Evolutionary conservation across 495 filamentous ascomycete species (phyloP).

Genomic region (Chaetomium cochliodes): DNA sequence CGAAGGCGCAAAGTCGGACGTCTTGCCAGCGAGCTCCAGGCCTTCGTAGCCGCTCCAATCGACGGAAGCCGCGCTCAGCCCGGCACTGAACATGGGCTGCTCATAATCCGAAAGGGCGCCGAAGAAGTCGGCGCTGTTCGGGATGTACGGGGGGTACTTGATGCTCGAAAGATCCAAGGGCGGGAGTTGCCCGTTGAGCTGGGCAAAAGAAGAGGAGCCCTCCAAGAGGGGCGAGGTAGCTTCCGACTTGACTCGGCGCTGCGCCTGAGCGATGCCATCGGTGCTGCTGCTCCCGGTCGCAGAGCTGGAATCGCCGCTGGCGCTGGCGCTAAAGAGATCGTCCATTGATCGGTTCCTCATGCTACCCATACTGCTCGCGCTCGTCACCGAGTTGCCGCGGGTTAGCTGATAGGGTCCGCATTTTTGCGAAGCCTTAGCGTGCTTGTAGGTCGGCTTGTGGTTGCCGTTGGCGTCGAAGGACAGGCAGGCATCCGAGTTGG

Average conservation of each 20-base stretch:
- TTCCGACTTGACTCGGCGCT: constrained; percentile 64
- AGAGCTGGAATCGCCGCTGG: constrained; percentile 39
- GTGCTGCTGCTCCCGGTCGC: constrained; percentile 31
- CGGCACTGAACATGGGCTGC: constrained; percentile 63
- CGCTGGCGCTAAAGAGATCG: constrained; percentile 50
- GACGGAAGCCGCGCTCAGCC: constrained; percentile 60
- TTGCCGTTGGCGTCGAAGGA: constrained; percentile 90
- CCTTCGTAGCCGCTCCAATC: constrained; percentile 74
- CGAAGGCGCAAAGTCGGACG: constrained; percentile 56
- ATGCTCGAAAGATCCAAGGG: constrained; percentile 61
- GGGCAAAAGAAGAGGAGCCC: constrained; percentile 55
- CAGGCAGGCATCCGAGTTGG: constrained; percentile 77
- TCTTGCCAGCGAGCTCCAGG: constrained; percentile 52
- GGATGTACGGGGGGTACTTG: constrained; percentile 55
- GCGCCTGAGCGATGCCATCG: constrained; percentile 40
- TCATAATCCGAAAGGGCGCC: constrained; percentile 60
- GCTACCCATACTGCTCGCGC: constrained; percentile 50
- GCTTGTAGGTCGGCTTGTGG: constrained; percentile 88
- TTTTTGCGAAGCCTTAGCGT: constrained; percentile 81
- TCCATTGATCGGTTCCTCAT: constrained; percentile 68
- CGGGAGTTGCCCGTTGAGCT: constrained; percentile 60
- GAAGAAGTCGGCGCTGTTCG: constrained; percentile 52
- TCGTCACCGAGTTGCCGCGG: constrained; percentile 69
- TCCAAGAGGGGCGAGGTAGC: constrained; percentile 67
- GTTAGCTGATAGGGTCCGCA: constrained; percentile 81